Percentiles rank a stretch among this genome's conserved stretches.
These are phyloP conservation scores for Candida oleophila DNA, from an alignment of 805 yeast species.

Conservation along the genomic window DNA sequence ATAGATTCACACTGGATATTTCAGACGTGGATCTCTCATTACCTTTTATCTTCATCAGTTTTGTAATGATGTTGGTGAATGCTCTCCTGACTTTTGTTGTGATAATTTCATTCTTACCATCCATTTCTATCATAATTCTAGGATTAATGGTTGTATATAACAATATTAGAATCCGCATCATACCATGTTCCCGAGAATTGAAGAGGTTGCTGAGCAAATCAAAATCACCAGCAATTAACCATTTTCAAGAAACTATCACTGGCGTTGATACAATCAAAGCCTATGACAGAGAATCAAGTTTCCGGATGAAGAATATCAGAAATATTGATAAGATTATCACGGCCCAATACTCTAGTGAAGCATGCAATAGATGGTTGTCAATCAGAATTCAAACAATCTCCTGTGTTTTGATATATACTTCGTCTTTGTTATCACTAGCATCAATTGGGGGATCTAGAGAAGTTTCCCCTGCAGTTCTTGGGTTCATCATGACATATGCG, in stretches of 20 bases:
- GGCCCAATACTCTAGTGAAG: constrained; percentile 18
- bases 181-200: constrained; percentile 25
- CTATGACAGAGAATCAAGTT: constrained; percentile 20
- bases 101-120: constrained; percentile 23
- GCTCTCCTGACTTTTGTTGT: constrained; percentile 21
- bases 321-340: constrained; percentile 20
- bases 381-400: constrained; percentile 24
- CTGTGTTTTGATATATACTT: constrained; percentile 16
- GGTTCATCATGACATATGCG: constrained; percentile 29
- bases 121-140: constrained; percentile 19
- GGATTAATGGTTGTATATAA: constrained; percentile 19
- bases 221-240: constrained; percentile 26
- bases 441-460: constrained; percentile 17
- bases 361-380: constrained; percentile 25
- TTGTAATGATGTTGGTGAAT: constrained; percentile 14
- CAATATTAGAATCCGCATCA: constrained; percentile 18
- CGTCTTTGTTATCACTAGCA: constrained; percentile 19
- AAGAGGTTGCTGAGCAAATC: constrained; percentile 23
- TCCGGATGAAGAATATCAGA: constrained; percentile 18
- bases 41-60: constrained; percentile 18
- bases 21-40: constrained; percentile 20
- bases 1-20: constrained; percentile 26
- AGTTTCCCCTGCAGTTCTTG: constrained; percentile 22
- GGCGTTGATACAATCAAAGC: constrained; percentile 29
- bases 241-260: constrained; percentile 26